Percentiles rank a stretch among this genome's conserved stretches.
Evolutionary conservation across 495 filamentous ascomycete species (phyloP).

Genomic region (Bacidia gigantensis): DNA sequence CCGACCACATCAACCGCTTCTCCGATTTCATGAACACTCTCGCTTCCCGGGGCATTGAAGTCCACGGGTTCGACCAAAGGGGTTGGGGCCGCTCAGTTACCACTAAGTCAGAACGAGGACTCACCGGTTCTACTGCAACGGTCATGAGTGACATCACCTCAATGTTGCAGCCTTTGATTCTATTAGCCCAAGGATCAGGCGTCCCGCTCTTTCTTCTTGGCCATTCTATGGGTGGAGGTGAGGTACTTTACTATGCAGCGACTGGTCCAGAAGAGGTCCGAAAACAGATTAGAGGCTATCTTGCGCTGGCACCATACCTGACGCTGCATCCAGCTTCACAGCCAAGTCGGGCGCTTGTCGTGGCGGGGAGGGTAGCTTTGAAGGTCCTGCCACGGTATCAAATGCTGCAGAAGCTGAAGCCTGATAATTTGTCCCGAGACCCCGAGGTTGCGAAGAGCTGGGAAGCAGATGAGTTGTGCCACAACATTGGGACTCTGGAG

Average conservation of each 20-base stretch:
- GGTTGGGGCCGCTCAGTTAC: constrained; percentile 44
- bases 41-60: constrained; percentile 56
- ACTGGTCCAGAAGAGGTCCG: constrained; percentile 26
- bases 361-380: constrained; percentile 48
- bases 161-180: constrained; percentile 40
- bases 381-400: constrained; percentile 48
- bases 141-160: constrained; percentile 67
- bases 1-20: constrained; percentile 70
- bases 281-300: constrained; percentile 42
- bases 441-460: constrained; percentile 39
- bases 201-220: constrained; percentile 73
- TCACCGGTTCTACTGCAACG: constrained; percentile 52
- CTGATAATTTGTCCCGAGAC: constrained; percentile 49
- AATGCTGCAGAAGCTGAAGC: constrained; percentile 42
- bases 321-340: constrained; percentile 46
- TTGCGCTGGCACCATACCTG: constrained; percentile 58
- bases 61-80: constrained; percentile 68
- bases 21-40: constrained; percentile 52
- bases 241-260: constrained; percentile 43
- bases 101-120: constrained; percentile 40
- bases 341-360: constrained; percentile 43
- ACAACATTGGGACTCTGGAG: constrained; percentile 68
- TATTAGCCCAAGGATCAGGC: constrained; percentile 15
- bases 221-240: constrained; percentile 73
- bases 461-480: constrained; percentile 49